Conservation (phyloP, 2,329 filamentous ascomycete genomes). For the Monilinia laxa region DNA sequence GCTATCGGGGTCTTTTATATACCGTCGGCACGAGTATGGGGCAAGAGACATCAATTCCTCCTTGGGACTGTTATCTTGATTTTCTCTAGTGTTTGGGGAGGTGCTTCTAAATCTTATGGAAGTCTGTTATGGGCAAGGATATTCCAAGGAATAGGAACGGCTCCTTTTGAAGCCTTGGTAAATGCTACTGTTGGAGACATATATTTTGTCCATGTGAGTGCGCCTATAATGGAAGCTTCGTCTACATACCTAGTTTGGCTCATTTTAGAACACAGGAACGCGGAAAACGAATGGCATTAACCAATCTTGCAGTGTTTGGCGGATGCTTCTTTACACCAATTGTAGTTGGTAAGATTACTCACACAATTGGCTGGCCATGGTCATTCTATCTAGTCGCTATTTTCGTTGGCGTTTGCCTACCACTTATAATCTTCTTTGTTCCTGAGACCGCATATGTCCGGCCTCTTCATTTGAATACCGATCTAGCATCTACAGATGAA, state of each 20-base stretch:
- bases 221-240: not conserved
- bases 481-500: slow-evolving; percentile 48
- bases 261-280: slow-evolving; percentile 52
- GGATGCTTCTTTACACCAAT: slow-evolving; percentile 79
- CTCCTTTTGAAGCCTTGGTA: slow-evolving; percentile 86
- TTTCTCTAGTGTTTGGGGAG: slow-evolving; percentile 73
- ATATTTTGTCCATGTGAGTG: slow-evolving; percentile 78
- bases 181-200: slow-evolving; percentile 88
- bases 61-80: slow-evolving; percentile 74
- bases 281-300: slow-evolving; percentile 83
- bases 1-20: slow-evolving; percentile 82
- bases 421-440: slow-evolving; percentile 72
- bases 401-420: slow-evolving; percentile 69
- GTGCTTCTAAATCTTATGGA: slow-evolving; percentile 63
- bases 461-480: slow-evolving; percentile 66
- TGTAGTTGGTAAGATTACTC: slow-evolving; percentile 83
- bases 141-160: slow-evolving; percentile 81
- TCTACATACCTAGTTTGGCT: not conserved
- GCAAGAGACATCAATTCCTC: slow-evolving; percentile 85
- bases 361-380: slow-evolving; percentile 77
- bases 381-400: slow-evolving; percentile 87
- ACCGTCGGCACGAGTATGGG: slow-evolving; percentile 84
- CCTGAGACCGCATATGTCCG: slow-evolving; percentile 82
- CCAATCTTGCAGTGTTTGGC: slow-evolving; percentile 68
- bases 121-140: slow-evolving; percentile 76